Conservation (phyloP, 768 basidiomycete species). For the Psilocybe sp. region DNA sequence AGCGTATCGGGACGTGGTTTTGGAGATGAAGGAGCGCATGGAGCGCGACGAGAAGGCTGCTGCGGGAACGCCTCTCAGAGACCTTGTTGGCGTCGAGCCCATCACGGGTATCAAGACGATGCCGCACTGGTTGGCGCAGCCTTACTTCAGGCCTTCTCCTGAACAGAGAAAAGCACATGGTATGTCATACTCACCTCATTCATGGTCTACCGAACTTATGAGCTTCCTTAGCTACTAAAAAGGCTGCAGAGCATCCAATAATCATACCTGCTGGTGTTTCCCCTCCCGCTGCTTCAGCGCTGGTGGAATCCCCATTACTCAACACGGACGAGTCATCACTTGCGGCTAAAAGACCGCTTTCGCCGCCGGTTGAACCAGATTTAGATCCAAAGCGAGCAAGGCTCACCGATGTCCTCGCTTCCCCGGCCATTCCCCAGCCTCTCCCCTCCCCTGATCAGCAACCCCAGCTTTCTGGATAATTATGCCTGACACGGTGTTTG, state of each 20-base stretch:
- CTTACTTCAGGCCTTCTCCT: slow-evolving; percentile 52
- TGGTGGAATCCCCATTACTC: no score
- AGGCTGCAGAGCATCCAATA: not conserved
- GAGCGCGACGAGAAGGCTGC: slow-evolving; percentile 47
- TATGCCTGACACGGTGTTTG: no score
- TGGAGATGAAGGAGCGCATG: slow-evolving; percentile 25
- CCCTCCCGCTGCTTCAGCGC: no score
- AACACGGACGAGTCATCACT: no score
- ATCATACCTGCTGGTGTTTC: not conserved
- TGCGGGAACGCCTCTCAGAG: slow-evolving; percentile 21
- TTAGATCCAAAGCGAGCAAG: no score
- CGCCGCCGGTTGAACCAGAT: no score
- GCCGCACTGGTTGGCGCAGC: slow-evolving; percentile 56
- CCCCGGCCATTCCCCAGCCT: no score
- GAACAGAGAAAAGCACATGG: slow-evolving; percentile 22
- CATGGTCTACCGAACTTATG: not conserved
- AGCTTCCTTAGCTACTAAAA: not conserved
- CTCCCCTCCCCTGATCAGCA: no score
- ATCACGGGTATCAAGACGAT: slow-evolving; percentile 34
- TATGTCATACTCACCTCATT: not conserved
- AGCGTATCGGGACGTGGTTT: slow-evolving; percentile 29
- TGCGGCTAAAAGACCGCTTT: no score
- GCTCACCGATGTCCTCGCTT: no score
- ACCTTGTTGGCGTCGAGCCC: slow-evolving; percentile 29
- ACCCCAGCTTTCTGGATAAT: no score